Evolutionary conservation across 148 eudicot genomes (phyloP), one percentile per base, ranked within the genome.

Genomic region (Cornus suecica): DNA sequence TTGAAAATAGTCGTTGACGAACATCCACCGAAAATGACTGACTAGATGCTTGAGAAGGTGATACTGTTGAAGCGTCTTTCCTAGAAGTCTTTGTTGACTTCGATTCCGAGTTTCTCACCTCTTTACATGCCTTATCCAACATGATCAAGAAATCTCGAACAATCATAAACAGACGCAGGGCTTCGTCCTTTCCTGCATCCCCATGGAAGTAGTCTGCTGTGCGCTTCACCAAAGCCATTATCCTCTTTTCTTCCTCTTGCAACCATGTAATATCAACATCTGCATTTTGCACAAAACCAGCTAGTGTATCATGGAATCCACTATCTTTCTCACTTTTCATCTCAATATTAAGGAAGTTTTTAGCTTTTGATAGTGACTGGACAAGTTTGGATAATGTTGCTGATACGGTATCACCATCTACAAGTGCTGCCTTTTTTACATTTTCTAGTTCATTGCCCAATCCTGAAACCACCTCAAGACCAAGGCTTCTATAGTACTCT

Each of bases 161-260:
- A 37, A 89, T 79, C 18, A 80, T 80, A 78, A 94, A 94, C 69
- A 94, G 77, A 28, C 94, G 79, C 70, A 90, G 70, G 1, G 92
- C 98, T 80, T 94, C 98, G 42, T 94, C 98, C 68, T 78, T 86
- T 16, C 82, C 90, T 6, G 94, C 41, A 78, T 76, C 89, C 6
- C 98, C 98, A 41, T 94, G 98, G 81, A 92, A 94, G 71, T 88
- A 94, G 68, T 94, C 98, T 0, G 86, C 87, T 2, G 97, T 94
- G 66, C 83, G 87, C 81, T 90, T 87, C n/a, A 90, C 92, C 74
- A 92, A 67, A 52, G 77, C 84, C 73, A 81, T 83, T 79, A 92
- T 86, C 77, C 93, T 83, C 74, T 84, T 83, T 66, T 91, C 97
- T 82, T 94, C 97, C 78, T 86, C 89, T 23, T 83, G 32, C 68